These are phyloP conservation scores for Opeltia flavorubescens DNA, from an alignment of 495 filamentous ascomycete genomes.

Conservation along the genomic window DNA sequence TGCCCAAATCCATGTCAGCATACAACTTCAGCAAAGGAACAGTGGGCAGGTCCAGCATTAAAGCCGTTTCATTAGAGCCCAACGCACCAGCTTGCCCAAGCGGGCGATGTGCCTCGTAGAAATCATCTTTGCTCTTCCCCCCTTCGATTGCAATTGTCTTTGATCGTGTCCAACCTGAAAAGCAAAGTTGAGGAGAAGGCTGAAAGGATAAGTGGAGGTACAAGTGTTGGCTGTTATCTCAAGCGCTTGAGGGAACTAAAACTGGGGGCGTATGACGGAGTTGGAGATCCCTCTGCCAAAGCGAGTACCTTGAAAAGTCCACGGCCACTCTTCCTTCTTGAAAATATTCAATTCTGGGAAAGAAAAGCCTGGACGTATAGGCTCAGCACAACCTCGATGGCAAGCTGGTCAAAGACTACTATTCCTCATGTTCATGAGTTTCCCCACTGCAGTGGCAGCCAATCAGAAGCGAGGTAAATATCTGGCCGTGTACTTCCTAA, in stretches of 20 bases:
- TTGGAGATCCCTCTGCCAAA: neutral
- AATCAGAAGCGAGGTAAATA: neutral
- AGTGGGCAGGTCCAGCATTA: neutral
- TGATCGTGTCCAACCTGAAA: too few relatives aligned
- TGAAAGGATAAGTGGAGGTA: too few relatives aligned
- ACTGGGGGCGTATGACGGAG: neutral
- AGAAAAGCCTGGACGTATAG: too few relatives aligned
- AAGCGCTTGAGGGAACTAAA: neutral
- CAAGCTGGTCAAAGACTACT: too few relatives aligned
- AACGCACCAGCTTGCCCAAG: constrained; percentile 42
- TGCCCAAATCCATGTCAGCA: constrained; percentile 2
- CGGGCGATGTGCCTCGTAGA: constrained; percentile 39
- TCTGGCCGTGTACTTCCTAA: too few relatives aligned
- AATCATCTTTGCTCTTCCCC: constrained; percentile 37
- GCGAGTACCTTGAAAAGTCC: too few relatives aligned
- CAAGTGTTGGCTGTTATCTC: neutral
- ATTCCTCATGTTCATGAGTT: neutral
- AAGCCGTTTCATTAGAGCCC: neutral
- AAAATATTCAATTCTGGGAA: too few relatives aligned
- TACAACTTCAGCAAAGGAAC: too few relatives aligned
- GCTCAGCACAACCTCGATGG: too few relatives aligned
- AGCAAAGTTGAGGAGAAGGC: too few relatives aligned
- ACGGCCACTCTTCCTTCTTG: too few relatives aligned
- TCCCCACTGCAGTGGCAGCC: neutral
- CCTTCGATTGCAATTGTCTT: neutral